Conservation (phyloP, 2,329 filamentous ascomycete genomes). For the Colletotrichum nymphaeae region DNA sequence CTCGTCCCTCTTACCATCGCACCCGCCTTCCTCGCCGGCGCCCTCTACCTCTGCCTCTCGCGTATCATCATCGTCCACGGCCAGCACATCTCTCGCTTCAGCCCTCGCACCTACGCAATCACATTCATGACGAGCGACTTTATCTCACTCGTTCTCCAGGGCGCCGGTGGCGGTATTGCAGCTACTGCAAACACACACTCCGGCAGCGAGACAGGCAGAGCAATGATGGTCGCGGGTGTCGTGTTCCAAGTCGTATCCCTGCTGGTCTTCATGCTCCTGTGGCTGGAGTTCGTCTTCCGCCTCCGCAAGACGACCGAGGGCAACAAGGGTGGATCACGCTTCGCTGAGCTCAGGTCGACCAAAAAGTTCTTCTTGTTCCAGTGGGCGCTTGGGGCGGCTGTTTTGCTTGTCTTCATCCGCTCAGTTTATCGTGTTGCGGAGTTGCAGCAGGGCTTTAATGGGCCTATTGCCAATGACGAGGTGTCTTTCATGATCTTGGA, state of each 20-base stretch:
- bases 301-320: neutral
- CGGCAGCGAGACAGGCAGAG: neutral
- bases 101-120: slow-evolving; percentile 56
- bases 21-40: slow-evolving; percentile 35
- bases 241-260: neutral
- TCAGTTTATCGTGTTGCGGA: slow-evolving; percentile 69
- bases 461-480: slow-evolving; percentile 59
- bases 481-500: slow-evolving; percentile 59
- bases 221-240: neutral
- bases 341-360: neutral
- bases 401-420: slow-evolving; percentile 67
- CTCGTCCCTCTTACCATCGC: slow-evolving; percentile 32
- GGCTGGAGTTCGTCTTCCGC: neutral
- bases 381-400: slow-evolving; percentile 48
- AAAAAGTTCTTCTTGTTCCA: neutral
- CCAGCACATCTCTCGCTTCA: slow-evolving; percentile 3
- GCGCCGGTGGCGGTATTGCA: slow-evolving; percentile 64
- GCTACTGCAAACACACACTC: neutral
- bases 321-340: neutral
- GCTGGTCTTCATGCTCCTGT: neutral
- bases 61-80: slow-evolving; percentile 28
- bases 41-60: slow-evolving; percentile 35
- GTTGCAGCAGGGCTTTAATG: slow-evolving; percentile 64
- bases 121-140: slow-evolving; percentile 70
- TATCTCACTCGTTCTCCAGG: slow-evolving; percentile 67